Evolutionary conservation across 257 asterid genomes (phyloP).

Genomic region (Thymus quinquecostatus): DNA sequence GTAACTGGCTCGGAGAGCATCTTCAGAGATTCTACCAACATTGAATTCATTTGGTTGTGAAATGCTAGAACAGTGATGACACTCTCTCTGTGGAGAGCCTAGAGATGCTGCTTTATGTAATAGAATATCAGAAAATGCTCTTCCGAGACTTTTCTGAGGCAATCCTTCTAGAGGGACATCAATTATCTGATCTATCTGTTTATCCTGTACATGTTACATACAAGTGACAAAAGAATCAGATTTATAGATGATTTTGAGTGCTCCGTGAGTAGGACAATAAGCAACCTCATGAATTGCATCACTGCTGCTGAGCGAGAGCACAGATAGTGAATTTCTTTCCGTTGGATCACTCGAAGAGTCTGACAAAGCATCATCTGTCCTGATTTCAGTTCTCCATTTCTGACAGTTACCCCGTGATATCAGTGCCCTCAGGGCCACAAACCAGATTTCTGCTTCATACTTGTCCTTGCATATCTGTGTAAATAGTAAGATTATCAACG

Average conservation of each 20-base stretch:
- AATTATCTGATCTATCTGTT: conserved; percentile 32
- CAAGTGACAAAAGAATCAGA: conserved; percentile 24
- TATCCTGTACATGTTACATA: conserved; percentile 44
- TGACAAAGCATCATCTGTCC: conserved; percentile 43
- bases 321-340: conserved; percentile 46
- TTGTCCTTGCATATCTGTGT: conserved; percentile 81
- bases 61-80: conserved; percentile 37
- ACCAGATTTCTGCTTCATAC: conserved; percentile 80
- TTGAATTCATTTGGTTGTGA: conserved; percentile 43
- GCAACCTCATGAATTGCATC: conserved; percentile 56
- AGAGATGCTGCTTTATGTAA: conserved; percentile 39
- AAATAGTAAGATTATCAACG: conserved; percentile 29
- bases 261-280: conserved; percentile 30
- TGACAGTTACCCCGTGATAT: conserved; percentile 48
- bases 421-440: conserved; percentile 60
- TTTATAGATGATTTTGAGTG: conserved; percentile 13
- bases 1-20: conserved; percentile 49
- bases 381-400: conserved; percentile 51
- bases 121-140: conserved; percentile 61
- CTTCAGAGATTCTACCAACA: conserved; percentile 48
- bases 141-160: conserved; percentile 57
- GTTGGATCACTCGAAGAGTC: conserved; percentile 51
- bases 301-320: conserved; percentile 44
- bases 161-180: conserved; percentile 42
- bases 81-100: conserved; percentile 48